A percentile compares a stretch with the other conserved stretches of the same genome.
These are phyloP conservation scores for Alternaria gansuensis DNA, from an alignment of 2,329 filamentous ascomycete genomes.

Conservation along the genomic window DNA sequence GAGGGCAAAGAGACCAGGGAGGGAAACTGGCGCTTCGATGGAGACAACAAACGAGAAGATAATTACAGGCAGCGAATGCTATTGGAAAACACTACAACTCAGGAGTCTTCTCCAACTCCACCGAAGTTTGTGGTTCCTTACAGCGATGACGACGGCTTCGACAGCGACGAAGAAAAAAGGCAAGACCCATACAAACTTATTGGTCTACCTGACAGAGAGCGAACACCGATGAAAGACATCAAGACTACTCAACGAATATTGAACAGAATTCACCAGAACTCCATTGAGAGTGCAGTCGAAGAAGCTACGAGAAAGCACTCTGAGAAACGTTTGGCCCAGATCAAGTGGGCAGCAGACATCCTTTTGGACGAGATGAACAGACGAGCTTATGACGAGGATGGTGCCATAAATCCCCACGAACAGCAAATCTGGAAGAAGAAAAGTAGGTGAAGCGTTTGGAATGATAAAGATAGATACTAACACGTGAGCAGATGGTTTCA, in stretches of 20 bases:
- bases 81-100: background rate
- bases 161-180: background rate
- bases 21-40: background rate
- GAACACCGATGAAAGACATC: slow-evolving; percentile 3
- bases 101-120: background rate
- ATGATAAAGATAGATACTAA: background rate
- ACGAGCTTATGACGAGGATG: slow-evolving; percentile 16
- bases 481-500: background rate
- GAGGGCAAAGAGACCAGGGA: background rate
- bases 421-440: slow-evolving; percentile 11
- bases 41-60: background rate
- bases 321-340: slow-evolving; percentile 10
- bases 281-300: background rate
- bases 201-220: slow-evolving; percentile 1
- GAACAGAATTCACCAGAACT: slow-evolving; percentile 4
- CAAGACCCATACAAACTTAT: slow-evolving; percentile 10
- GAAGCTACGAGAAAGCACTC: background rate
- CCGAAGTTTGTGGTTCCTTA: background rate
- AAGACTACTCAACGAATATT: background rate
- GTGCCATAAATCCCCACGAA: slow-evolving; percentile 6
- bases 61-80: background rate
- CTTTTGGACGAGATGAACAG: slow-evolving; percentile 13
- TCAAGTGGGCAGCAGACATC: slow-evolving; percentile 11
- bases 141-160: slow-evolving; percentile 1
- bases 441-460: background rate